phyloP scores from a whole-genome alignment of 1,139 yeast species.

The Magnusiomyces suaveolens region DNA sequence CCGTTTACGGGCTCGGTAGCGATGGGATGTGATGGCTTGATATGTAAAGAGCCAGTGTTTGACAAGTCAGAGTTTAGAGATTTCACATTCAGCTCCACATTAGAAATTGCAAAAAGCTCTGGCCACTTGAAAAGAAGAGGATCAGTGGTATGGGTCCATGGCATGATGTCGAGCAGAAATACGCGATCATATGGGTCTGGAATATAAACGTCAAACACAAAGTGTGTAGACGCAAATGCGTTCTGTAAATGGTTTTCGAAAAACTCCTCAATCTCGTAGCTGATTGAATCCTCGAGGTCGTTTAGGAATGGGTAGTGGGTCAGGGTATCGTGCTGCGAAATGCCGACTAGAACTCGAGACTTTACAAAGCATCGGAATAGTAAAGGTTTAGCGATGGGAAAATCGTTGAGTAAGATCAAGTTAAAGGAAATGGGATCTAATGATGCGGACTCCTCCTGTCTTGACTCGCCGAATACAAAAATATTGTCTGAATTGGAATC shows the following conservation, averaged over 20 bases:
- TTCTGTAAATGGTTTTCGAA: constrained; percentile 41
- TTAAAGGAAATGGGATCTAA: constrained; percentile 34
- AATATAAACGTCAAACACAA: constrained; percentile 69
- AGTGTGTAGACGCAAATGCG: constrained; percentile 46
- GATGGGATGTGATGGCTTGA: no score
- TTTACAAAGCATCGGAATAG: constrained; percentile 81
- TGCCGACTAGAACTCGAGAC: constrained; percentile 53
- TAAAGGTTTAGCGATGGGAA: constrained; percentile 69
- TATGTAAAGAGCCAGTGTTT: constrained; percentile 55
- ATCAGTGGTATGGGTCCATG: constrained; percentile 70
- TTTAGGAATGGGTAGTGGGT: constrained; percentile 66
- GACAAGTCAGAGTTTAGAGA: constrained; percentile 39
- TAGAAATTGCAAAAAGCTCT: constrained; percentile 38
- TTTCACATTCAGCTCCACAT: constrained; percentile 25
- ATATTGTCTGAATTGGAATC: constrained; percentile 51
- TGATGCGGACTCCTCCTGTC: constrained; percentile 1
- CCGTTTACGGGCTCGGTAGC: no score
- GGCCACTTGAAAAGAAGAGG: constrained; percentile 74
- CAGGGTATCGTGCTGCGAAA: constrained; percentile 67
- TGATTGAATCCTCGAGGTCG: constrained; percentile 39
- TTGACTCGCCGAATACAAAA: constrained; percentile 39
- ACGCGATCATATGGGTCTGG: constrained; percentile 63
- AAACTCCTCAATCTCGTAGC: constrained; percentile 45
- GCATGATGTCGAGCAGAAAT: constrained; percentile 72
- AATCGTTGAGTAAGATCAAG: constrained; percentile 73